Conservation (phyloP, 345 rosid genomes). For the Bretschneidera sinensis region DNA sequence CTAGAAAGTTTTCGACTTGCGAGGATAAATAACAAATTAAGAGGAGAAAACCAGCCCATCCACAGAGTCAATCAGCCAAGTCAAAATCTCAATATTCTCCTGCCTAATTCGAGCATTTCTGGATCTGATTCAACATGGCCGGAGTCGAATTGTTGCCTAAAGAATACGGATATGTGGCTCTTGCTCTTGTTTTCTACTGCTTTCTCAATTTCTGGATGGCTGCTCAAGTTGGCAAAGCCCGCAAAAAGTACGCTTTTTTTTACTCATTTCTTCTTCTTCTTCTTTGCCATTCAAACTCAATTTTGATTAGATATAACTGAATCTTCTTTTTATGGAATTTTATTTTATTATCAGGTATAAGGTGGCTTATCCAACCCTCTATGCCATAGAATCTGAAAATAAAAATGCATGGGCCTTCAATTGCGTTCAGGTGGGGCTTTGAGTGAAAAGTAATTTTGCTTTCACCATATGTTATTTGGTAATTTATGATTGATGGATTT, state of each 20-base stretch:
- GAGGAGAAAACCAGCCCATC: too few relatives aligned
- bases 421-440: constrained; percentile 64
- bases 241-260: constrained; percentile 43
- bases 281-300: not conserved
- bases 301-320: not conserved
- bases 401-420: constrained; percentile 83
- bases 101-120: too few relatives aligned
- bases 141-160: constrained; percentile 35
- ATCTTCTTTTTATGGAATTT: not conserved
- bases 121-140: constrained; percentile 12
- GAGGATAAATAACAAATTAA: too few relatives aligned
- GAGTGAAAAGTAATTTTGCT: not conserved
- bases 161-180: constrained; percentile 76
- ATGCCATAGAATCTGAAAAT: constrained; percentile 76
- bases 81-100: too few relatives aligned
- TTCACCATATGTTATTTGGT: not conserved
- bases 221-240: constrained; percentile 56
- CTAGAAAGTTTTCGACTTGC: too few relatives aligned
- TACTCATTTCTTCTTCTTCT: not conserved
- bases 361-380: constrained; percentile 70
- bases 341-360: constrained; percentile 39
- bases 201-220: constrained; percentile 77
- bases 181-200: constrained; percentile 62
- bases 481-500: too few relatives aligned
- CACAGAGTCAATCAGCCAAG: too few relatives aligned